Evolutionary conservation across 306 rosid genomes (phyloP).

Genomic region (Arachis hypogaea): DNA sequence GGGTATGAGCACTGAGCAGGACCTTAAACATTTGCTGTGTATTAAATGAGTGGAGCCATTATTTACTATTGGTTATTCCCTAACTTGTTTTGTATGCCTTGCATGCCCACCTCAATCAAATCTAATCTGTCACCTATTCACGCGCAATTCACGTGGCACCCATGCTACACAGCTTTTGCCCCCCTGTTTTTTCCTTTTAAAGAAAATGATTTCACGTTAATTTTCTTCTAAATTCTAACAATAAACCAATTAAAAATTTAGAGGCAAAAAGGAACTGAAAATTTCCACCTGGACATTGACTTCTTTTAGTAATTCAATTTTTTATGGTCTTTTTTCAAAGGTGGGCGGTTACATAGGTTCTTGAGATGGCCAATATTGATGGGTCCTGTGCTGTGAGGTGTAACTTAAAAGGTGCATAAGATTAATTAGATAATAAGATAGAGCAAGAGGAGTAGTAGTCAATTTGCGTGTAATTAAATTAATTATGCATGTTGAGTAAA

Average conservation of each 20-base stretch:
- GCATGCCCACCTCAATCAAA: background rate
- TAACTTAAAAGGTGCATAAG: background rate
- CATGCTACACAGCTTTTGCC: conserved; percentile 41
- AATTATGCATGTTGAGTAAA: background rate
- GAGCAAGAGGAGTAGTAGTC: no score
- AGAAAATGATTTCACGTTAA: background rate
- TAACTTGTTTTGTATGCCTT: conserved; percentile 20
- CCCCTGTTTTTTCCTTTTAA: background rate
- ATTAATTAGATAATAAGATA: no score
- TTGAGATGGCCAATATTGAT: background rate
- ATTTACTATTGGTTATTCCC: background rate
- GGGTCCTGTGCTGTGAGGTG: background rate
- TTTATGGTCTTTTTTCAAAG: background rate
- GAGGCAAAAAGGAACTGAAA: background rate
- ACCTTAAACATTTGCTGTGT: conserved; percentile 11
- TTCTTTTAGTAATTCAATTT: background rate
- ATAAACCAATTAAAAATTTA: background rate
- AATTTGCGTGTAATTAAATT: background rate
- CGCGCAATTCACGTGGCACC: conserved; percentile 58
- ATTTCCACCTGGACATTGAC: background rate
- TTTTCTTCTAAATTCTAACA: background rate
- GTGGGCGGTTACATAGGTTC: background rate
- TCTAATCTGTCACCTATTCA: conserved; percentile 31
- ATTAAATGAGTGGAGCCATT: conserved; percentile 40
- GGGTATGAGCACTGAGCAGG: background rate